Evolutionary conservation across 2,329 filamentous ascomycete species (phyloP).

Genomic region (Penicillium sp.): DNA sequence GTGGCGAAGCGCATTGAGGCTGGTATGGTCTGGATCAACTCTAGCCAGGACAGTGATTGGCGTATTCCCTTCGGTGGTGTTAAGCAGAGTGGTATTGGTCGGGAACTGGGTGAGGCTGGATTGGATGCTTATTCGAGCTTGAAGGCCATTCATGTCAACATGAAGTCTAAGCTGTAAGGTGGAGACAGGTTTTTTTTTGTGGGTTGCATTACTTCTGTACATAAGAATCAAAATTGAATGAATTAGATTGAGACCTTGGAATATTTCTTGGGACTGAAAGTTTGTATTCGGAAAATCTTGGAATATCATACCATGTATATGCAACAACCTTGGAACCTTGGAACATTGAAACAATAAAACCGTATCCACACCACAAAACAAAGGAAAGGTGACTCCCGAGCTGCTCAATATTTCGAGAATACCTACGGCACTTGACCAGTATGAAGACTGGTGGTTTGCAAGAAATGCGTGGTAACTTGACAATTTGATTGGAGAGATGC

Average conservation of each 20-base stretch:
- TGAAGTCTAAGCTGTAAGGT: slow-evolving; percentile 29
- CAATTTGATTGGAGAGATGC: too few species aligned
- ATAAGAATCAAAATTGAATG: not conserved
- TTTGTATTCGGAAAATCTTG: too few species aligned
- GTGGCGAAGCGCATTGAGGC: slow-evolving; percentile 40
- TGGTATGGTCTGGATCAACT: slow-evolving; percentile 45
- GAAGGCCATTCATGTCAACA: slow-evolving; percentile 36
- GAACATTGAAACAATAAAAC: too few species aligned
- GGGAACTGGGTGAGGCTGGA: slow-evolving; percentile 56
- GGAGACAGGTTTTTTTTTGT: not conserved
- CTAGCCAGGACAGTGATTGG: slow-evolving; percentile 38
- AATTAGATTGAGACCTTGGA: not conserved
- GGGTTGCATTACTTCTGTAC: not conserved
- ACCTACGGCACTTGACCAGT: too few species aligned
- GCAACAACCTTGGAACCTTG: too few species aligned
- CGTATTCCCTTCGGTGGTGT: slow-evolving; percentile 44
- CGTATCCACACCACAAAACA: too few species aligned
- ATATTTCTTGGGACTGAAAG: too few species aligned
- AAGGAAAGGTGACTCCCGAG: too few species aligned
- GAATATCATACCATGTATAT: too few species aligned
- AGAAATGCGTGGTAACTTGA: too few species aligned
- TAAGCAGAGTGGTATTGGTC: slow-evolving; percentile 56
- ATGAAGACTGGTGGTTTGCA: too few species aligned
- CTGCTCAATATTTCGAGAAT: too few species aligned
- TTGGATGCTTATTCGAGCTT: slow-evolving; percentile 49